Conservation (phyloP, 768 basidiomycete species). For the Suillus americanus region DNA sequence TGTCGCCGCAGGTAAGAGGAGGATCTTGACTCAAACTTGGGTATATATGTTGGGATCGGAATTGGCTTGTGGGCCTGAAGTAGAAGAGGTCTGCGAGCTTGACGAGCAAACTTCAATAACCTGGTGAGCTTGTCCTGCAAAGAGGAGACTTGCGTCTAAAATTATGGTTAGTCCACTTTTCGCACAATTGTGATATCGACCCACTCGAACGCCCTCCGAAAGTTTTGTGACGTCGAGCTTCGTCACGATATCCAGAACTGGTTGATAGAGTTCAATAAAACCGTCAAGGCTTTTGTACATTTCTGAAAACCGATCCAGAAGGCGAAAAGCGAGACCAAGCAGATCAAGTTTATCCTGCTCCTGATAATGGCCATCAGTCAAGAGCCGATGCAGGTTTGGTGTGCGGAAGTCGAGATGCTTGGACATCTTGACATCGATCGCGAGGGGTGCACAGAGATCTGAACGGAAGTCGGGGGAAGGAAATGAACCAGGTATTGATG, state of each 20-base stretch:
- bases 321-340: slow-evolving; percentile 56
- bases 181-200: slow-evolving; percentile 5
- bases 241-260: slow-evolving; percentile 59
- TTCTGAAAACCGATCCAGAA: slow-evolving; percentile 69
- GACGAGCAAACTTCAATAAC: slow-evolving; percentile 69
- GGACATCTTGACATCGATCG: slow-evolving; percentile 41
- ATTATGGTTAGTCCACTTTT: slow-evolving; percentile 11
- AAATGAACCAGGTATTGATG: slow-evolving; percentile 65
- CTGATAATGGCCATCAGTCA: slow-evolving; percentile 27
- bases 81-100: slow-evolving; percentile 73
- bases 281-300: slow-evolving; percentile 77
- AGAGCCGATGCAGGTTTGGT: slow-evolving; percentile 47
- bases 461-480: slow-evolving; percentile 69
- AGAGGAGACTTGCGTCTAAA: slow-evolving; percentile 42
- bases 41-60: slow-evolving; percentile 89
- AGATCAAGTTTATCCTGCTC: slow-evolving; percentile 77
- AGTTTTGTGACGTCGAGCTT: slow-evolving; percentile 47
- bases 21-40: slow-evolving; percentile 82
- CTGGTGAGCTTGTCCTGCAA: slow-evolving; percentile 53
- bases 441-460: slow-evolving; percentile 39
- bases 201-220: slow-evolving; percentile 57
- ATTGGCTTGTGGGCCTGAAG: slow-evolving; percentile 96
- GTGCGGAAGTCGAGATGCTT: slow-evolving; percentile 39
- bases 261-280: slow-evolving; percentile 83
- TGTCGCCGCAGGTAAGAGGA: slow-evolving; percentile 76